Base-by-base conservation (phyloP, 352 stramenopile genomes). In the Globisporangium okanoganense region DNA sequence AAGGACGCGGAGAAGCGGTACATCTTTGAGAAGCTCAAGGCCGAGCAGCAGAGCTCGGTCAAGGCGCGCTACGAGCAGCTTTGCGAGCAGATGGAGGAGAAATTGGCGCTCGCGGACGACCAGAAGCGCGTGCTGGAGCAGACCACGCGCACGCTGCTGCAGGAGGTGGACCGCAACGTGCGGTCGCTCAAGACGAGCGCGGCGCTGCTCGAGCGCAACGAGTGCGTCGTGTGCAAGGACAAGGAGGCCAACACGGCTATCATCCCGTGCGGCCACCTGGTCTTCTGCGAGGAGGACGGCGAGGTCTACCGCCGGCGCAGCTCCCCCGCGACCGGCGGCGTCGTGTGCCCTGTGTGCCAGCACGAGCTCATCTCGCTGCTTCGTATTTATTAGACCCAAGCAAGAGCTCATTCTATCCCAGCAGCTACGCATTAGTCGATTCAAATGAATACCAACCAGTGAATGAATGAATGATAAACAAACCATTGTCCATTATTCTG, bases 171-270 rank as follows among this genome's bases (percentile, higher is more conserved):
- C 25, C 80, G 79, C 33, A 87, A 94, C 35, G 79, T 90, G 29
- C 71, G 87, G 33, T 71, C 75, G 43, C 64, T 90, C 43, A 92
- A 91, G 70, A 75, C 79, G 52, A 44, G 38, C 14, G 72, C 74
- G 31, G 75, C 82, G 14, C 62, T 81, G 18, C 69, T 89, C 0
- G 81, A 90, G 48, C 71, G 75, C 53, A 86, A 68, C 54, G 85
- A 94, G 65, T 94, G 85, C 65, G 76, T 94, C 54, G 65, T 94
- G 58, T 94, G 85, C 72, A 89, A 90, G 60, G 85, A 94, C 57
- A 72, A 73, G 33, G 64, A 77, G 35, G 81, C 85, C 0, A 84
- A 88, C 52, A 90, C 76, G 33, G 85, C 85, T 5, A 71, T 94
- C 40, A 82, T 92, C 53, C 85, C 85, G 44, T 94, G 85, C 44